Percentiles rank a stretch among this genome's conserved stretches.
Conservation (phyloP, 1,284 basidiomycete species). For the Trichosporon ovoides region DNA sequence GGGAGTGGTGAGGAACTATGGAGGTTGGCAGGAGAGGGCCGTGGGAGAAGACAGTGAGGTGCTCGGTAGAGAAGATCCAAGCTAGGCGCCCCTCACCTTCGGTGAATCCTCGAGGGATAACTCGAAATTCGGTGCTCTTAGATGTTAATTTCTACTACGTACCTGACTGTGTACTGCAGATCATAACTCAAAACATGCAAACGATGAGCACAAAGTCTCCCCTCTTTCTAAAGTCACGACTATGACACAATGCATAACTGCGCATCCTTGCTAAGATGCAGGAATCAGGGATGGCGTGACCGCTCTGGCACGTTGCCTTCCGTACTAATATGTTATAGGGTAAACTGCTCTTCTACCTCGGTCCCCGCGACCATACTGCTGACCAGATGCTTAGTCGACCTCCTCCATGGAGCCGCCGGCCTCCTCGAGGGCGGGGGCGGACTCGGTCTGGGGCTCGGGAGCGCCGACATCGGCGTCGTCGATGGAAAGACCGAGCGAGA, state of each 20-base stretch:
- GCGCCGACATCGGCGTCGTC: slow-evolving; percentile 45
- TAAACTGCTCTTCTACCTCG: slow-evolving; percentile 4
- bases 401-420: slow-evolving; percentile 51
- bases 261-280: not conserved
- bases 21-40: slow-evolving; percentile 42
- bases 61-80: slow-evolving; percentile 40
- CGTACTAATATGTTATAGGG: not conserved
- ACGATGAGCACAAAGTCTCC: no score
- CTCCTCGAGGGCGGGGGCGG: slow-evolving; percentile 44
- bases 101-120: no score
- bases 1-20: slow-evolving; percentile 34
- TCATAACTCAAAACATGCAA: no score
- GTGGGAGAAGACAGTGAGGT: slow-evolving; percentile 43
- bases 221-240: not conserved
- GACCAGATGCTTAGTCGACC: slow-evolving; percentile 44
- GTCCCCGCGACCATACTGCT: not conserved
- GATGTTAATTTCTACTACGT: no score
- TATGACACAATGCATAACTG: slow-evolving; percentile 9
- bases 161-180: no score
- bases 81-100: not conserved
- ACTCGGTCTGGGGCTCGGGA: slow-evolving; percentile 32
- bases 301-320: slow-evolving; percentile 1
- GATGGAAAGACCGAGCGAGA: slow-evolving; percentile 61
- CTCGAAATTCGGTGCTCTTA: no score
- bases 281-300: not conserved